Evolutionary conservation across 805 yeast species (phyloP).

Genomic region (Kodamaea nitidulidarum): DNA sequence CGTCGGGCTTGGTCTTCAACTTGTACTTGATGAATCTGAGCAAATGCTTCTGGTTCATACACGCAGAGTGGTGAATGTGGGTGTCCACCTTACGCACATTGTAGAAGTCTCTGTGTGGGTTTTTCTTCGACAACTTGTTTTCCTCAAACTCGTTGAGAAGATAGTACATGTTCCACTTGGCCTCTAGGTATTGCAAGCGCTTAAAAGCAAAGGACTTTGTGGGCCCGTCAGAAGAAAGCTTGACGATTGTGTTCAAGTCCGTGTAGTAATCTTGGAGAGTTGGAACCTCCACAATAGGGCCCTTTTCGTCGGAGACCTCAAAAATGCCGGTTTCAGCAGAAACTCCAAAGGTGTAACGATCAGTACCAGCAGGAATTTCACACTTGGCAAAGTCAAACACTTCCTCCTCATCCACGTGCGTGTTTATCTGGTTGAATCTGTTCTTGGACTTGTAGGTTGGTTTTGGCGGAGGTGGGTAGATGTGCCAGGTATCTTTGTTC

Average conservation of each 20-base stretch:
- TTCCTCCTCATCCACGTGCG: slow-evolving; percentile 34
- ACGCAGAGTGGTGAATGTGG: slow-evolving; percentile 98
- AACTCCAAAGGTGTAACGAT: slow-evolving; percentile 36
- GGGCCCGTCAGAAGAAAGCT: slow-evolving; percentile 89
- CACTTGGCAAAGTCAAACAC: slow-evolving; percentile 59
- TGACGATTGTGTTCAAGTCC: slow-evolving; percentile 72
- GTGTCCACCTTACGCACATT: slow-evolving; percentile 96
- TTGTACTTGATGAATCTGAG: slow-evolving; percentile 92
- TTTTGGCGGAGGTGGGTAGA: slow-evolving; percentile 91
- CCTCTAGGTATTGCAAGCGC: slow-evolving; percentile 88
- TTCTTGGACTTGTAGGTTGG: slow-evolving; percentile 70
- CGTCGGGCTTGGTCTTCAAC: slow-evolving; percentile 80
- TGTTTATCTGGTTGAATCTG: slow-evolving; percentile 45
- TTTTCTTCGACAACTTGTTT: slow-evolving; percentile 80
- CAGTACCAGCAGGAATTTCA: slow-evolving; percentile 49
- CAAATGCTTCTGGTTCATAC: slow-evolving; percentile 97
- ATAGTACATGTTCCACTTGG: slow-evolving; percentile 91
- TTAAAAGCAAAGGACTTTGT: slow-evolving; percentile 93
- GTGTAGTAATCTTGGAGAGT: slow-evolving; percentile 77
- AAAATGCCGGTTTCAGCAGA: slow-evolving; percentile 63
- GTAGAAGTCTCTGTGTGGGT: slow-evolving; percentile 96
- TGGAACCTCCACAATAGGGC: slow-evolving; percentile 61
- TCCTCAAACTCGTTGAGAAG: slow-evolving; percentile 91
- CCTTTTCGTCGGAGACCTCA: slow-evolving; percentile 48
- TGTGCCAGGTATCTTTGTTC: slow-evolving; percentile 64